Conservation (phyloP, 768 basidiomycete species). For the Tulasnella sp. region DNA sequence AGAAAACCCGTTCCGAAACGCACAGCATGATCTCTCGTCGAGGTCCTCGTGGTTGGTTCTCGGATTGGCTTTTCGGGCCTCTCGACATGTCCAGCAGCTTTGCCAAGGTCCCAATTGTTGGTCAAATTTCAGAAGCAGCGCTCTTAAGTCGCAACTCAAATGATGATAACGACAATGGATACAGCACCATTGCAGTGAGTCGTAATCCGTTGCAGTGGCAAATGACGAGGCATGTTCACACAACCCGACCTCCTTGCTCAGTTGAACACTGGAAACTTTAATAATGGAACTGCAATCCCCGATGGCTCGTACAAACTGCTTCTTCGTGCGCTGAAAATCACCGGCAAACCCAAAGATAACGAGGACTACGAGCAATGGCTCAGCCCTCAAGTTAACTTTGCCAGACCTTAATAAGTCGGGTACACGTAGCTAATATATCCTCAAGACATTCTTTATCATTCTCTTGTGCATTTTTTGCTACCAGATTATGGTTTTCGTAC, state of each 20-base stretch:
- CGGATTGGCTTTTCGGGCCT: constrained; percentile 10
- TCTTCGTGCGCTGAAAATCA: constrained; percentile 47
- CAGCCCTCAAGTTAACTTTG: constrained; percentile 43
- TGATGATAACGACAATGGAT: not conserved
- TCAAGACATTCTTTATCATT: not conserved
- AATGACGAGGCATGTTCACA: not conserved
- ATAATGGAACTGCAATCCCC: constrained; percentile 17
- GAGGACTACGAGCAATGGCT: constrained; percentile 53
- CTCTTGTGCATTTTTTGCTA: not conserved
- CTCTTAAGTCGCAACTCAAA: constrained; percentile 7
- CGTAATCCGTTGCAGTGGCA: not conserved
- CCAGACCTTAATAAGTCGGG: not conserved
- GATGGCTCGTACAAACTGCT: constrained; percentile 30
- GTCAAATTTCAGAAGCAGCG: not conserved
- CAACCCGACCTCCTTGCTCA: not conserved
- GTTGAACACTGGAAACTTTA: not conserved
- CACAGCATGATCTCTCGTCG: not conserved
- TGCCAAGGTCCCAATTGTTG: constrained; percentile 31
- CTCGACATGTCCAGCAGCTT: constrained; percentile 9
- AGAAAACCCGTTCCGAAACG: not conserved
- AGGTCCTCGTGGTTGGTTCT: not conserved
- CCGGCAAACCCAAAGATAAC: constrained; percentile 48
- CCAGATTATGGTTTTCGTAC: not conserved
- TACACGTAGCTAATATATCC: not conserved
- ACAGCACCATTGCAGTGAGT: constrained; percentile 18